These are phyloP conservation scores for Allodekkera sacchari DNA, from an alignment of 805 yeast species.

Conservation along the genomic window DNA sequence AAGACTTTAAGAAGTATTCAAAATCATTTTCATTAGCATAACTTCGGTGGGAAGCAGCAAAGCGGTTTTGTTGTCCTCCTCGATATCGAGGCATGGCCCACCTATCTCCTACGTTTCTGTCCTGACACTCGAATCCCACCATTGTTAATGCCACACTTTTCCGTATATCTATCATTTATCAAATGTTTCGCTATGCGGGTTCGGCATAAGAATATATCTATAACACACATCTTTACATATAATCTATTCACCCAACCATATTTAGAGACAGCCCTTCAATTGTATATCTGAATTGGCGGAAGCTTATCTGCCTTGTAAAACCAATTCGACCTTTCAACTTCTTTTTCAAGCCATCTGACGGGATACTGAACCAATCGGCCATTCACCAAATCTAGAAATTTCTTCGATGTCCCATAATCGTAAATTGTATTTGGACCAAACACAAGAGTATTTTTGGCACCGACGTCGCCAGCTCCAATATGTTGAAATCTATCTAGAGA, in stretches of 20 bases:
- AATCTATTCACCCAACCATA: neutral
- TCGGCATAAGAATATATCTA: neutral
- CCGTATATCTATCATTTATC: neutral
- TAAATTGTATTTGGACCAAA: constrained; percentile 15
- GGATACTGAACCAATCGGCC: constrained; percentile 94
- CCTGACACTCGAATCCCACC: neutral
- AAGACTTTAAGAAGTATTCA: too few species aligned
- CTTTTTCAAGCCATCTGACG: constrained; percentile 79
- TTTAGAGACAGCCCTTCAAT: constrained; percentile 28
- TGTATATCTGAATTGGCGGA: constrained; percentile 93
- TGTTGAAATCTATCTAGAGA: constrained; percentile 22
- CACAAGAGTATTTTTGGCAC: too few species aligned
- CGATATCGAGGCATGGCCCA: neutral
- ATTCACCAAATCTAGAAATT: constrained; percentile 59
- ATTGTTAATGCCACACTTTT: neutral
- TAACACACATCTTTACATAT: too few species aligned
- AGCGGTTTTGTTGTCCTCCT: too few species aligned
- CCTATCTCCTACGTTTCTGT: neutral
- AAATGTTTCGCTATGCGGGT: neutral
- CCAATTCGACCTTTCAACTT: constrained; percentile 90
- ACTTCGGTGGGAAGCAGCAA: too few species aligned
- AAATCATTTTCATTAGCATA: too few species aligned
- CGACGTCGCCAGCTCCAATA: constrained; percentile 1
- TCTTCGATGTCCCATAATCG: constrained; percentile 71
- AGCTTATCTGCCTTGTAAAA: constrained; percentile 87